Evolutionary conservation across 306 rosid species (phyloP).

Genomic region (Corylus americana): DNA sequence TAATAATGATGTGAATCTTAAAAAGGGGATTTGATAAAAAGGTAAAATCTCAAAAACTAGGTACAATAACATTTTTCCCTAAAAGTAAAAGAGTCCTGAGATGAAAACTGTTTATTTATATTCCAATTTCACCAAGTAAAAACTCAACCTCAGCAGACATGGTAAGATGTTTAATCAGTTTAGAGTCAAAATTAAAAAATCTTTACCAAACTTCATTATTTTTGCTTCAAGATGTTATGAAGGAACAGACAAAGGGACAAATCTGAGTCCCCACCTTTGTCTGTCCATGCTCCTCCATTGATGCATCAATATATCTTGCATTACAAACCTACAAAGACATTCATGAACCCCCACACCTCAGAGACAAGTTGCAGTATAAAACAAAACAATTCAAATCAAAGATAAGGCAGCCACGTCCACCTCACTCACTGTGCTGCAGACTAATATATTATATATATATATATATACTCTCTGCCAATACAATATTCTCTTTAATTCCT

Average conservation of each 20-base stretch:
- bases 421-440: slow-evolving; percentile 16
- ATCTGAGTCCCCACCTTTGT: slow-evolving; percentile 35
- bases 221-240: slow-evolving; percentile 40
- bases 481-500: background rate
- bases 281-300: slow-evolving; percentile 25
- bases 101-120: no score
- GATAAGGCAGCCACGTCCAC: slow-evolving; percentile 45
- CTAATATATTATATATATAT: no score
- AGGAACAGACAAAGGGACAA: slow-evolving; percentile 32
- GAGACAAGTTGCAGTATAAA: slow-evolving; percentile 30
- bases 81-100: no score
- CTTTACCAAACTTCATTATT: slow-evolving; percentile 15
- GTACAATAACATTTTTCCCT: no score
- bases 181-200: background rate
- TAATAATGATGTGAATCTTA: no score
- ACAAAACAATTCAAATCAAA: slow-evolving; percentile 9
- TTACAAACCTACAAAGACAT: slow-evolving; percentile 38
- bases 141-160: background rate
- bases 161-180: background rate
- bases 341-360: slow-evolving; percentile 11
- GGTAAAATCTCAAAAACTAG: no score
- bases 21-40: no score
- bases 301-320: slow-evolving; percentile 52
- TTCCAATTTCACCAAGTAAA: background rate
- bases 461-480: slow-evolving; percentile 2